Conservation (phyloP, 306 rosid genomes). For the Castanea sativa region DNA sequence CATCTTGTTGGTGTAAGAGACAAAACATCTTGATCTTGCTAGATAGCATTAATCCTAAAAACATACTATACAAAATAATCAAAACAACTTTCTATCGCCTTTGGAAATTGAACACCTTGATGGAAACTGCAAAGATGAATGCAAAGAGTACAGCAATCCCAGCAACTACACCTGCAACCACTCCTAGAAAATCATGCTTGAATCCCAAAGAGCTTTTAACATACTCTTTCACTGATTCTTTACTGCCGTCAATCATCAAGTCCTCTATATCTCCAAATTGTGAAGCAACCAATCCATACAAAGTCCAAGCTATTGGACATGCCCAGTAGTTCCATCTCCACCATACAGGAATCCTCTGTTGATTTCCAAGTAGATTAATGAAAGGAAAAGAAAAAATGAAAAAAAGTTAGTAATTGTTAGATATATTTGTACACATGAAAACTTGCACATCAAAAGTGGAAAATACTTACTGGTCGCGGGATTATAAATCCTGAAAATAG, state of each 20-base stretch:
- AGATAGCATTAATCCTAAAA: too few relatives aligned
- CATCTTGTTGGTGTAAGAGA: too few relatives aligned
- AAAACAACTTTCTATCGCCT: slow-evolving; percentile 24
- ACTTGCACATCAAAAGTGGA: too few relatives aligned
- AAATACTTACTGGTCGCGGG: slow-evolving; percentile 47
- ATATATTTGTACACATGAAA: too few relatives aligned
- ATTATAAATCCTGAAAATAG: slow-evolving; percentile 61
- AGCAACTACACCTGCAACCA: slow-evolving; percentile 31
- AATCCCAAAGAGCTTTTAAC: slow-evolving; percentile 33
- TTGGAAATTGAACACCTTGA: slow-evolving; percentile 51
- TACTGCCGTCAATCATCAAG: neutral
- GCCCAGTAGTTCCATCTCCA: slow-evolving; percentile 34
- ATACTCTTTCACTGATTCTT: slow-evolving; percentile 32
- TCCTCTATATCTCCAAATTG: slow-evolving; percentile 38
- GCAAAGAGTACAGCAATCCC: slow-evolving; percentile 40
- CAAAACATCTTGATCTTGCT: too few relatives aligned
- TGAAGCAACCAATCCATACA: slow-evolving; percentile 23
- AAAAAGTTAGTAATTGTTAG: too few relatives aligned
- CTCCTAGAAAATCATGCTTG: slow-evolving; percentile 40
- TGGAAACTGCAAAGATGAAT: slow-evolving; percentile 36
- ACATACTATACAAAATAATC: too few relatives aligned
- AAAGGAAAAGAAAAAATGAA: too few relatives aligned
- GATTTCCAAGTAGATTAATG: too few relatives aligned
- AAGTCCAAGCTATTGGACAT: slow-evolving; percentile 23
- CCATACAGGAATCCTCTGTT: slow-evolving; percentile 32